Evolutionary conservation across 2,329 filamentous ascomycete genomes (phyloP).

Genomic region (Microdochium paspali): DNA sequence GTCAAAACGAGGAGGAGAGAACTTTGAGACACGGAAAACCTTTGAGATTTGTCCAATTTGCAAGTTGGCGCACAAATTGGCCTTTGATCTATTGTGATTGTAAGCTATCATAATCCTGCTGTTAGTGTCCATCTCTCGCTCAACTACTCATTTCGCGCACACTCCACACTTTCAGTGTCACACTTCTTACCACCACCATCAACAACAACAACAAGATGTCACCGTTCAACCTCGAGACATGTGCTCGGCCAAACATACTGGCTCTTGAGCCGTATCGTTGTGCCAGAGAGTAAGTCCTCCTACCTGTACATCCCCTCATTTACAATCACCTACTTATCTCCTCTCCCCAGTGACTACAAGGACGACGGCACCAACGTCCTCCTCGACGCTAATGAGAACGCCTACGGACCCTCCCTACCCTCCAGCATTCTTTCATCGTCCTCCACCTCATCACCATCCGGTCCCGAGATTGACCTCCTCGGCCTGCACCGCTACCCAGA

Average conservation of each 20-base stretch:
- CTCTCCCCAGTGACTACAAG: slow-evolving; percentile 82
- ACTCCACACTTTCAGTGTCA: too few species aligned
- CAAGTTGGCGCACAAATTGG: too few species aligned
- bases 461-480: slow-evolving; percentile 62
- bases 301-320: slow-evolving; percentile 3
- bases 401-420: slow-evolving; percentile 73
- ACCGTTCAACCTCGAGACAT: slow-evolving; percentile 64
- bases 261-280: slow-evolving; percentile 71
- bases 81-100: too few species aligned
- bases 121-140: too few species aligned
- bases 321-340: slow-evolving; percentile 17
- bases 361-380: slow-evolving; percentile 94
- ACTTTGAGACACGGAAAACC: too few species aligned
- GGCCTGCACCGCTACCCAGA: slow-evolving; percentile 92
- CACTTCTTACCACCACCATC: too few species aligned
- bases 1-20: too few species aligned
- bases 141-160: too few species aligned
- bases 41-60: too few species aligned
- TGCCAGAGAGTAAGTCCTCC: slow-evolving; percentile 60
- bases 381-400: slow-evolving; percentile 96
- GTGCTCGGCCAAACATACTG: slow-evolving; percentile 69
- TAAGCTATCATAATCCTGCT: too few species aligned
- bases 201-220: slow-evolving; percentile 45
- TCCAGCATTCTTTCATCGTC: slow-evolving; percentile 36
- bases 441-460: slow-evolving; percentile 24